phyloP scores from a whole-genome alignment of 148 eudicot genomes.

The Heliamphora exappendiculata region DNA sequence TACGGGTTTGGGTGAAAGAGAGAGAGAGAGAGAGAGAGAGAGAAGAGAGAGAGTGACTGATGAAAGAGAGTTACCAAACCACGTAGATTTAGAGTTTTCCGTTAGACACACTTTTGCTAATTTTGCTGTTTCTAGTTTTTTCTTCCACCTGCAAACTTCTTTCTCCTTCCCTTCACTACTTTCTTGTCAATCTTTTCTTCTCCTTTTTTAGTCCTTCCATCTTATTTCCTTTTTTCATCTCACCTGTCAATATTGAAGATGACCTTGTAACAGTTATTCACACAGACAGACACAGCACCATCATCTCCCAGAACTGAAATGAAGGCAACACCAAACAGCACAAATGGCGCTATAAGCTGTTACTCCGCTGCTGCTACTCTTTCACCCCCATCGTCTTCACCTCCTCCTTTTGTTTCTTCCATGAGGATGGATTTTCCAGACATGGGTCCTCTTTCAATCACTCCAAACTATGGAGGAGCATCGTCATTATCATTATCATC shows the following conservation, averaged over 20 bases:
- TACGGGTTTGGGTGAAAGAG: too few relatives aligned
- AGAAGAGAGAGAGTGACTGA: too few relatives aligned
- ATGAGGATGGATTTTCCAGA: too few relatives aligned
- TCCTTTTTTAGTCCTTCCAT: neutral
- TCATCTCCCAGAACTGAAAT: too few relatives aligned
- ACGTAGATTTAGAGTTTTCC: slow-evolving; percentile 8
- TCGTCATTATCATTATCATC: neutral
- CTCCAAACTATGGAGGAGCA: neutral
- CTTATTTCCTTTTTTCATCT: neutral
- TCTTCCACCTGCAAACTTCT: slow-evolving; percentile 8
- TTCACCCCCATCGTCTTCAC: too few relatives aligned
- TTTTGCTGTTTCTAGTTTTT: slow-evolving; percentile 14
- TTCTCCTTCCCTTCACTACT: slow-evolving; percentile 3
- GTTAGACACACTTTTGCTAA: slow-evolving; percentile 16
- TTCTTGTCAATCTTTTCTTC: neutral
- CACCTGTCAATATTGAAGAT: slow-evolving; percentile 12
- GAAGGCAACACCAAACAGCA: too few relatives aligned
- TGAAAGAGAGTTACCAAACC: too few relatives aligned
- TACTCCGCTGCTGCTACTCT: too few relatives aligned
- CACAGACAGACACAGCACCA: too few relatives aligned
- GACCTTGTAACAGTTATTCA: slow-evolving; percentile 26
- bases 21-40: slow-evolving; percentile 3
- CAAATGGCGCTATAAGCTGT: too few relatives aligned
- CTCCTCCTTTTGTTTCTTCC: too few relatives aligned
- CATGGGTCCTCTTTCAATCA: slow-evolving; percentile 22